Evolutionary conservation across 768 basidiomycete species (phyloP).

Genomic region (Boletus huronensis): DNA sequence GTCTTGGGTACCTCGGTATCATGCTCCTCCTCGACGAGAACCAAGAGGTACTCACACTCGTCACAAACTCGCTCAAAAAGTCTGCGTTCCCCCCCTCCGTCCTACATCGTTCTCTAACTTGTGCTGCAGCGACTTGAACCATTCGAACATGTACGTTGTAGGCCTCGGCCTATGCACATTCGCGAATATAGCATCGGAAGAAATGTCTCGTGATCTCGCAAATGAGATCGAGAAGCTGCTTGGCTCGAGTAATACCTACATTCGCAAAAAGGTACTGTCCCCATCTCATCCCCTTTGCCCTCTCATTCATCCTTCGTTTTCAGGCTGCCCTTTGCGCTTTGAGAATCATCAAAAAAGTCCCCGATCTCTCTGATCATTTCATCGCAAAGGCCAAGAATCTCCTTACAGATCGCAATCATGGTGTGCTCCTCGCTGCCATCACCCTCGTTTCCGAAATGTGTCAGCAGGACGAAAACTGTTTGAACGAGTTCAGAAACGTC

Average conservation of each 20-base stretch:
- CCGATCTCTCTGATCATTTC: conserved; percentile 94
- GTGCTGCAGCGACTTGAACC: conserved; percentile 88
- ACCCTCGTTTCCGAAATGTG: conserved; percentile 97
- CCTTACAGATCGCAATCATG: conserved; percentile 94
- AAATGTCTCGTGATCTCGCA: conserved; percentile 97
- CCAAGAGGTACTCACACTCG: conserved; percentile 93
- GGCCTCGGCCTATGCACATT: conserved; percentile 97
- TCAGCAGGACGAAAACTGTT: conserved; percentile 62
- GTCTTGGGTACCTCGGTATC: conserved; percentile 94
- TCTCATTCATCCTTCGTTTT: not conserved
- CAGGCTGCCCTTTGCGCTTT: conserved; percentile 95
- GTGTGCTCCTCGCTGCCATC: conserved; percentile 89
- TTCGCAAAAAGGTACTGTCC: conserved; percentile 85
- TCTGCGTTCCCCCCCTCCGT: conserved; percentile 31
- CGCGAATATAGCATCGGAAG: conserved; percentile 98
- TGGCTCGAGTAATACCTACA: conserved; percentile 97
- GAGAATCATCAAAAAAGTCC: conserved; percentile 92
- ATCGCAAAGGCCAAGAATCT: conserved; percentile 83
- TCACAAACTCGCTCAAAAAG: conserved; percentile 99
- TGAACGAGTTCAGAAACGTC: conserved; percentile 90
- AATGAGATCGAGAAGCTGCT: conserved; percentile 98
- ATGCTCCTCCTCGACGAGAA: conserved; percentile 98
- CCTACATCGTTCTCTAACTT: conserved; percentile 7
- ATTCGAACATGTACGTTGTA: conserved; percentile 98
- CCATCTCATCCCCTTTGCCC: not conserved